Evolutionary conservation across 495 filamentous ascomycete genomes (phyloP).

Genomic region (Chaetomium fimeti): DNA sequence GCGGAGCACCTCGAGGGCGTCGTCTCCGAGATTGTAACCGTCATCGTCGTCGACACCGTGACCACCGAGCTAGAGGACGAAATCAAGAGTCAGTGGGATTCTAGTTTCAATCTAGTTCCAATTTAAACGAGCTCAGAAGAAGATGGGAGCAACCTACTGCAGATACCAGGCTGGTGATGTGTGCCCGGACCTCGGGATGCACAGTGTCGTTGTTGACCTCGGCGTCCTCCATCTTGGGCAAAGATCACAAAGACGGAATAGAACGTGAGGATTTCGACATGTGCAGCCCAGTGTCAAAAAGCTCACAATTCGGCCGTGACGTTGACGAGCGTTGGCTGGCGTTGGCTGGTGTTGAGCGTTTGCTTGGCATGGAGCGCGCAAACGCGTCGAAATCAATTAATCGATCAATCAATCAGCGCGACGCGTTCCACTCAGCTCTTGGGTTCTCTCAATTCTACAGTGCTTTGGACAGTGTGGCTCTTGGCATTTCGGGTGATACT

Average conservation of each 20-base stretch:
- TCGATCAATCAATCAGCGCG: slow-evolving; percentile 5
- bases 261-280: not conserved
- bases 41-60: slow-evolving; percentile 76
- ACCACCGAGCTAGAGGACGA: slow-evolving; percentile 70
- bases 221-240: slow-evolving; percentile 49
- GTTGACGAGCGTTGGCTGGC: not conserved
- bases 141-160: slow-evolving; percentile 66
- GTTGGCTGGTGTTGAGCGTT: slow-evolving; percentile 1
- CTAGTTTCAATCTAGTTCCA: not conserved
- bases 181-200: slow-evolving; percentile 84
- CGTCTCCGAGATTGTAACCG: slow-evolving; percentile 83
- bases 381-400: slow-evolving; percentile 19
- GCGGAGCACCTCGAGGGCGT: slow-evolving; percentile 84
- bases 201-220: slow-evolving; percentile 57
- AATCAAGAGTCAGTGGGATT: not conserved
- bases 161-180: slow-evolving; percentile 87
- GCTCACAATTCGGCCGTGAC: not conserved
- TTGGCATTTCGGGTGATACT: not conserved
- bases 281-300: not conserved
- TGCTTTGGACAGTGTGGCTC: not conserved
- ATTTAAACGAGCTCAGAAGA: no score
- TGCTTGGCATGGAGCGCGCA: slow-evolving; percentile 8
- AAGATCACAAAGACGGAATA: slow-evolving; percentile 17
- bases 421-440: slow-evolving; percentile 10
- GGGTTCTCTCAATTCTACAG: not conserved